Evolutionary conservation across 2,329 filamentous ascomycete species (phyloP).

Genomic region (Claviceps purpurea): DNA sequence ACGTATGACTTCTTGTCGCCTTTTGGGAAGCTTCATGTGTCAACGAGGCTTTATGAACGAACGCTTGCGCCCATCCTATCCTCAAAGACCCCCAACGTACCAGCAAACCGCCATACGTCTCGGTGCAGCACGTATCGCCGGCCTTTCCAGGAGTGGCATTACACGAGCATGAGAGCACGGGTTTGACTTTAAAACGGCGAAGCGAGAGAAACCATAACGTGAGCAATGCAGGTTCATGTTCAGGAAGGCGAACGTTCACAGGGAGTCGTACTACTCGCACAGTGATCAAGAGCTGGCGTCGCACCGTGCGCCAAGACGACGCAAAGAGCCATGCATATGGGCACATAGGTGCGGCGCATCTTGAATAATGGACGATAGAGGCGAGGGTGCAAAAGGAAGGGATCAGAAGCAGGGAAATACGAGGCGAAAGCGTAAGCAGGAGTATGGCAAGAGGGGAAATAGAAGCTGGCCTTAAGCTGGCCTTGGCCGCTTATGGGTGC

Average conservation of each 20-base stretch:
- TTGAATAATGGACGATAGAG: background rate
- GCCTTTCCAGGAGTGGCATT: slow-evolving; percentile 29
- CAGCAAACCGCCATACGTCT: slow-evolving; percentile 51
- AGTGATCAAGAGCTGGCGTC: slow-evolving; percentile 42
- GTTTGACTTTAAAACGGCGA: slow-evolving; percentile 6
- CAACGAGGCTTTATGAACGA: too few species aligned
- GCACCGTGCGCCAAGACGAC: slow-evolving; percentile 15
- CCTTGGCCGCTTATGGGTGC: too few species aligned
- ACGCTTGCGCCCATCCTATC: background rate
- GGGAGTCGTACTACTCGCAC: slow-evolving; percentile 27
- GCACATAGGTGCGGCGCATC: background rate
- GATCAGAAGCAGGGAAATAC: background rate
- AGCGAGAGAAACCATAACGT: too few species aligned
- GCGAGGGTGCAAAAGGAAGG: background rate
- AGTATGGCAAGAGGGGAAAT: too few species aligned
- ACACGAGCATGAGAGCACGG: slow-evolving; percentile 33
- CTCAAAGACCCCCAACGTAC: slow-evolving; percentile 12
- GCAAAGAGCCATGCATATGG: background rate
- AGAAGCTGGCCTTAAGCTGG: too few species aligned
- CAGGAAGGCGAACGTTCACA: too few species aligned
- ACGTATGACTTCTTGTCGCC: background rate
- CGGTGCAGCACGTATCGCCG: slow-evolving; percentile 46
- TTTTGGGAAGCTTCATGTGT: too few species aligned
- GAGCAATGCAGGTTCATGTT: too few species aligned
- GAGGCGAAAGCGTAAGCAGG: background rate